Conservation (phyloP, 2,329 filamentous ascomycete genomes). For the Colletotrichum destructivum region DNA sequence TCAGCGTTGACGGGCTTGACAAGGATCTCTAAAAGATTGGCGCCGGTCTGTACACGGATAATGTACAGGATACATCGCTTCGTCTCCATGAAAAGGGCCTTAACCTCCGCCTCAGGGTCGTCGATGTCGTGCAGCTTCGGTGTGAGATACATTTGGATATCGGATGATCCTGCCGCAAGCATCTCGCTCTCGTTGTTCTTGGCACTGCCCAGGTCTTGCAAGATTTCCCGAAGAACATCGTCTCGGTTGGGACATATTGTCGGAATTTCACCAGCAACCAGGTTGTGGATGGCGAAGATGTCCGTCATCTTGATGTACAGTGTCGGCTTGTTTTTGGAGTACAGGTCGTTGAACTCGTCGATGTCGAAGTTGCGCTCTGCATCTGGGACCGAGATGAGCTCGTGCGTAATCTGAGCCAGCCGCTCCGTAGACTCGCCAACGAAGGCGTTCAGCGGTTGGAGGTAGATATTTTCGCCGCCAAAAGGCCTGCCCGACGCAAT, state of each 20-base stretch:
- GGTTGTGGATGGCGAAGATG: constrained; percentile 94
- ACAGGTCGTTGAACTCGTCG: constrained; percentile 98
- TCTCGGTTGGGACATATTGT: constrained; percentile 85
- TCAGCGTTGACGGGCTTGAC: constrained; percentile 89
- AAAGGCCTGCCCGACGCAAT: constrained; percentile 91
- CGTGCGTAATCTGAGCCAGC: constrained; percentile 80
- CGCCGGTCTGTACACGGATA: constrained; percentile 93
- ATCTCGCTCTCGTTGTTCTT: constrained; percentile 98
- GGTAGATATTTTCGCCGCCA: constrained; percentile 93
- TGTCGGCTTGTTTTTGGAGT: constrained; percentile 95
- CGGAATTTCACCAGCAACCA: constrained; percentile 85
- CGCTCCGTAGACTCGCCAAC: constrained; percentile 88
- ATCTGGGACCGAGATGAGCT: constrained; percentile 86
- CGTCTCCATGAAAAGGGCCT: constrained; percentile 96
- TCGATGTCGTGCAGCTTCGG: constrained; percentile 91
- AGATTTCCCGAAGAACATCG: constrained; percentile 90
- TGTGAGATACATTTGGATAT: constrained; percentile 92
- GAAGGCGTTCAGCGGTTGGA: constrained; percentile 95
- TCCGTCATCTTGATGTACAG: constrained; percentile 99
- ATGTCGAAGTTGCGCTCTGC: constrained; percentile 96
- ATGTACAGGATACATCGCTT: constrained; percentile 98
- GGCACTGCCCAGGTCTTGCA: constrained; percentile 94
- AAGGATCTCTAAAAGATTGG: constrained; percentile 94
- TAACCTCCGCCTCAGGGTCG: constrained; percentile 93
- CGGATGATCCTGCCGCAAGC: constrained; percentile 85